Evolutionary conservation across 1,284 basidiomycete species (phyloP), one percentile per base, ranked within the genome.

Genomic region (Moesziomyces sp.): DNA sequence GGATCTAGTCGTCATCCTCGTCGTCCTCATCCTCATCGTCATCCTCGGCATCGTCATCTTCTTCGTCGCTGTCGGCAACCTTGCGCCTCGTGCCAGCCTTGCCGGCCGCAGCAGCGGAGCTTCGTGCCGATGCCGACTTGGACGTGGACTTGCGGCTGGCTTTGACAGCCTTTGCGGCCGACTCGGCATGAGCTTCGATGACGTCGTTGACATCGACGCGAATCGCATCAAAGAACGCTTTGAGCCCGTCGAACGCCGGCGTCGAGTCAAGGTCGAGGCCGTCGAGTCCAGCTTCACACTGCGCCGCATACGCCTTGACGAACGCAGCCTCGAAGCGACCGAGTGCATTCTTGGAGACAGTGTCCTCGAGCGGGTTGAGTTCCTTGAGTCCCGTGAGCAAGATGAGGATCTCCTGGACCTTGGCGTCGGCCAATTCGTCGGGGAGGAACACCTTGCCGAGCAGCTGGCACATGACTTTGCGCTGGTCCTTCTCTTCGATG

Each of bases 391-490:
- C 62, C 1, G 60, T 59, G 19, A 61, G 66, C 23, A 80, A 44
- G 19, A 79, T 50, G 11, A 71, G 42, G 5, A 78, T 54, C 24
- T 64, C 59, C n/a, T 72, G 62, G 7, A 59, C 76, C 48, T 73
- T 76, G 21, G 49, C 52, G 35, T 87, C 86, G 56, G 92, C 90
- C 1, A 91, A 85, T 23, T 89, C 54, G 3, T 90, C 88, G 0
- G 91, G 90, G 14, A 97, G 85, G 77, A 91, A 87, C 3, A 98
- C 86, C 79, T 95, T 93, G 44, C 88, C 87, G 3, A 98, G 87
- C 43, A 93, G 87, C 60, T 94, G 91, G 61, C 90, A 91, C 16
- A 96, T 85, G 1, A 90, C 87, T 83, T 96, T 97, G 78, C 91
- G 89, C 68, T 91, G 89, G 14, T 93, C 92, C 81, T 83, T 85